Percentiles rank a stretch among this genome's conserved stretches.
Evolutionary conservation across 78 protist species (phyloP).

Genomic region (Dictyostelium brefeldianum): DNA sequence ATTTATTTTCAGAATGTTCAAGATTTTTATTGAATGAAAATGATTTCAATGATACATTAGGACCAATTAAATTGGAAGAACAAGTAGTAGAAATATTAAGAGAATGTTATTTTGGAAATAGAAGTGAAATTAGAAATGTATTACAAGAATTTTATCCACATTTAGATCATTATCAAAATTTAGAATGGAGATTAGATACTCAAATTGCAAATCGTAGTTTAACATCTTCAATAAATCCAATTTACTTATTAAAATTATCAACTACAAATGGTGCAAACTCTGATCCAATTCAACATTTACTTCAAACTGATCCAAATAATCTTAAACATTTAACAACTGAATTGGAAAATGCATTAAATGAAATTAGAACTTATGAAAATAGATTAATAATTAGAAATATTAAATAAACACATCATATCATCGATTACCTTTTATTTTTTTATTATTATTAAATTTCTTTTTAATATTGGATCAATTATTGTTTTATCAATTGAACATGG

Average conservation of each 20-base stretch:
- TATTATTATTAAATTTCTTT: neutral
- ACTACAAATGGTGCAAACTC: slow-evolving; percentile 24
- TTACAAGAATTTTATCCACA: slow-evolving; percentile 77
- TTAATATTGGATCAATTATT: neutral
- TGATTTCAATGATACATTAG: slow-evolving; percentile 58
- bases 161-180: slow-evolving; percentile 65
- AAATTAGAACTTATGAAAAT: slow-evolving; percentile 71
- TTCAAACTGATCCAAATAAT: slow-evolving; percentile 81
- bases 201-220: slow-evolving; percentile 79
- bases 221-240: slow-evolving; percentile 61
- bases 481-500: neutral
- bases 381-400: slow-evolving; percentile 81
- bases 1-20: slow-evolving; percentile 66
- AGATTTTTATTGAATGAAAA: slow-evolving; percentile 66
- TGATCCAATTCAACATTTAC: slow-evolving; percentile 22
- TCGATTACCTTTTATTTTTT: neutral
- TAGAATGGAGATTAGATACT: slow-evolving; percentile 83
- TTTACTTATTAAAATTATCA: slow-evolving; percentile 42
- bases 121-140: slow-evolving; percentile 58
- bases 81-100: slow-evolving; percentile 18
- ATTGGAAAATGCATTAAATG: slow-evolving; percentile 71
- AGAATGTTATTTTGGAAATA: slow-evolving; percentile 62
- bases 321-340: slow-evolving; percentile 77
- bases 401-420: slow-evolving; percentile 34
- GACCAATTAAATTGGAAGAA: slow-evolving; percentile 22